Conservation (phyloP, 1,284 basidiomycete genomes). For the Naganishia sp. region DNA sequence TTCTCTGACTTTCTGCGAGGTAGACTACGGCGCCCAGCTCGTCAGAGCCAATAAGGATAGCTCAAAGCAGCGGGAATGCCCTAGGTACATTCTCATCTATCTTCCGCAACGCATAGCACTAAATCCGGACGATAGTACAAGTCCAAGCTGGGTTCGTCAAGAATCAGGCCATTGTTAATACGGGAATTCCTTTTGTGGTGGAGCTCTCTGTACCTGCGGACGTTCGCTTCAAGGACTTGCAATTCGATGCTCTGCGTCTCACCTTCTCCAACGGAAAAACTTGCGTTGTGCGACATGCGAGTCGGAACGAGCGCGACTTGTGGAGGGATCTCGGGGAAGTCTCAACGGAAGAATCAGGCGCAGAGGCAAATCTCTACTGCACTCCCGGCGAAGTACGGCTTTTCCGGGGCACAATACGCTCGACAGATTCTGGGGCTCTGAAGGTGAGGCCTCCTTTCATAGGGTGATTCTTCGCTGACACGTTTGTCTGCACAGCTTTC, state of each 20-base stretch:
- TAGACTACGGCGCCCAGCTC: constrained; percentile 68
- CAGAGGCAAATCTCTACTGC: constrained; percentile 29
- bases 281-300: constrained; percentile 36
- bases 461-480: background rate
- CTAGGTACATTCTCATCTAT: background rate
- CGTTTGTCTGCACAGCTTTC: constrained; percentile 36
- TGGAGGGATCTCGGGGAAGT: constrained; percentile 27
- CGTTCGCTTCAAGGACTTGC: constrained; percentile 43
- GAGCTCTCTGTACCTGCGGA: constrained; percentile 49
- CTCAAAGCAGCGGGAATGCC: constrained; percentile 13
- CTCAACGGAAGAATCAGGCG: constrained; percentile 34
- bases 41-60: constrained; percentile 52
- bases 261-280: constrained; percentile 46
- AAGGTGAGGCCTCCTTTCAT: background rate
- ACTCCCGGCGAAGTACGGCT: constrained; percentile 36
- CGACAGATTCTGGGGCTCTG: background rate
- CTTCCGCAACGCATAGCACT: too few relatives aligned
- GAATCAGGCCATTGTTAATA: constrained; percentile 57
- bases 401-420: constrained; percentile 16
- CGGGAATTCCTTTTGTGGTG: constrained; percentile 70
- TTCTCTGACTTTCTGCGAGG: background rate
- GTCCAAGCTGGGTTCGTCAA: constrained; percentile 17
- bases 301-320: background rate
- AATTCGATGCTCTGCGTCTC: constrained; percentile 43
- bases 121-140: background rate